phyloP scores from a whole-genome alignment of 192 early-diverging fungal genomes.

The Coemansia sp. region DNA sequence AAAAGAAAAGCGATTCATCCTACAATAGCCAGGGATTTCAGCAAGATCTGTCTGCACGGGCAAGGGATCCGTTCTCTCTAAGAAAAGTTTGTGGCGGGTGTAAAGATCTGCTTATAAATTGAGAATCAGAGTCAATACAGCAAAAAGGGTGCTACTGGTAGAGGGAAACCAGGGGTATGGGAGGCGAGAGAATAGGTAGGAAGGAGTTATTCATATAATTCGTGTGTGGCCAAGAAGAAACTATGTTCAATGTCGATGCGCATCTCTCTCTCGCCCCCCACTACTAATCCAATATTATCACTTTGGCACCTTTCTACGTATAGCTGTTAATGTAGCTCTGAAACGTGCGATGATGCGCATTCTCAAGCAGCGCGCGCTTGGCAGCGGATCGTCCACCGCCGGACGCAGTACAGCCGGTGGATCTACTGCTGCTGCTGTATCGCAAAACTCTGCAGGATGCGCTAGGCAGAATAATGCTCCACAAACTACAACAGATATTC shows the following conservation, averaged over 20 bases:
- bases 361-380: conserved; percentile 20
- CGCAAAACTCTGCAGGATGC: conserved; percentile 6
- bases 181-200: conserved; percentile 6
- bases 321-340: conserved; percentile 28
- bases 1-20: no score
- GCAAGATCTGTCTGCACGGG: no score
- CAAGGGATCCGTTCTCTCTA: no score
- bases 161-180: background rate
- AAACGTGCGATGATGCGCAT: conserved; percentile 37
- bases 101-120: background rate
- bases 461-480: conserved; percentile 28
- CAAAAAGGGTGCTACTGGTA: background rate
- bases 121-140: background rate
- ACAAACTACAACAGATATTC: conserved; percentile 36
- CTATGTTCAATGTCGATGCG: background rate
- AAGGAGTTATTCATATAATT: background rate
- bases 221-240: no score
- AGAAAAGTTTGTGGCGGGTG: no score
- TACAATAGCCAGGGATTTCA: no score
- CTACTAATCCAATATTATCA: background rate
- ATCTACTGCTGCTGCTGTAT: background rate
- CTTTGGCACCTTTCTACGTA: background rate
- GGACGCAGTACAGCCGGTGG: background rate
- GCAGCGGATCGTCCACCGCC: background rate
- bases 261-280: no score